Conservation (phyloP, 1,139 yeast genomes). For the Scheffersomyces titani region DNA sequence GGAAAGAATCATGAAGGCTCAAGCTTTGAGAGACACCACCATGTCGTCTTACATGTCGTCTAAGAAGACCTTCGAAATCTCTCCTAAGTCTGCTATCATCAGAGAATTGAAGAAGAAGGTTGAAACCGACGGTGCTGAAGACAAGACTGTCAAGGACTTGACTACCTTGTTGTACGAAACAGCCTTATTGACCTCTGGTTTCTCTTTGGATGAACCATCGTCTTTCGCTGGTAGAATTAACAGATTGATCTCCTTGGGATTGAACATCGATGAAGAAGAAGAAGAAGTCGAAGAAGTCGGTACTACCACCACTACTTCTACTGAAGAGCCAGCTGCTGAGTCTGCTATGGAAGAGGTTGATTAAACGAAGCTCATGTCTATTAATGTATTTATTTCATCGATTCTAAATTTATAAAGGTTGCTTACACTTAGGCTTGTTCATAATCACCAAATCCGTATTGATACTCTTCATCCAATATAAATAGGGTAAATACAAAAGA, state of each 20-base stretch:
- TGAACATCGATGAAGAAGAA: constrained; percentile 93
- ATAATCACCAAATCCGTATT: not conserved
- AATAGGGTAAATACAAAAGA: not conserved
- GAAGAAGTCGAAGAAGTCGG: constrained; percentile 52
- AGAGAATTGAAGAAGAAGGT: constrained; percentile 95
- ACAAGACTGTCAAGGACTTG: constrained; percentile 97
- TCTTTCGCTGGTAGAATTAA: constrained; percentile 97
- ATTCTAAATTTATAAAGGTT: constrained; percentile 9
- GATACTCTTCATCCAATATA: not conserved
- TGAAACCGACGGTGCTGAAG: constrained; percentile 95
- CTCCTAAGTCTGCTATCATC: constrained; percentile 95
- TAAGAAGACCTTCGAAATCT: constrained; percentile 97
- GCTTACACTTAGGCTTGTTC: constrained; percentile 5
- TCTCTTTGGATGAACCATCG: constrained; percentile 97
- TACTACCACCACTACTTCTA: constrained; percentile 52
- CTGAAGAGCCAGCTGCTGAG: constrained; percentile 73
- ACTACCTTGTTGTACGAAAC: constrained; percentile 96
- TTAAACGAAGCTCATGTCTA: constrained; percentile 38
- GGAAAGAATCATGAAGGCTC: constrained; percentile 99
- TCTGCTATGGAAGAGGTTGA: constrained; percentile 99
- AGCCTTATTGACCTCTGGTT: constrained; percentile 97
- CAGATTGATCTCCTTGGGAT: constrained; percentile 96
- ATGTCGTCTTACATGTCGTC: constrained; percentile 99
- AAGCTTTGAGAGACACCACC: constrained; percentile 97
- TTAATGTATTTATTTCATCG: constrained; percentile 11